phyloP scores from a whole-genome alignment of 805 yeast species.

The Saturnispora sanitii region DNA sequence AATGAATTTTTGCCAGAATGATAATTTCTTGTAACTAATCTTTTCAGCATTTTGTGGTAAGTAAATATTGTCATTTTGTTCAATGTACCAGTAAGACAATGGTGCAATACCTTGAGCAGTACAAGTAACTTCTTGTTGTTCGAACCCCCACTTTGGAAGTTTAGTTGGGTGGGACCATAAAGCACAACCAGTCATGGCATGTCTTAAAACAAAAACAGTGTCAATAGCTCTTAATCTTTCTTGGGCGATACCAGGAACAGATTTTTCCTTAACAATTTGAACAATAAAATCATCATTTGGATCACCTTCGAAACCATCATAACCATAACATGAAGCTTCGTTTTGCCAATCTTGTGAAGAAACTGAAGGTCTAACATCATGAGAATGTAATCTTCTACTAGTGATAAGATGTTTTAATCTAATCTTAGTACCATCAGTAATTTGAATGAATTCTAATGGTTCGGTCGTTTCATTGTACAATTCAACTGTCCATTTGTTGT shows the following conservation, averaged over 20 bases:
- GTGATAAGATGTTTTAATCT: slow-evolving; percentile 53
- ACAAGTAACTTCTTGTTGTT: slow-evolving; percentile 78
- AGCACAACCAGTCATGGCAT: slow-evolving; percentile 71
- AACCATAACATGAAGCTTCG: slow-evolving; percentile 72
- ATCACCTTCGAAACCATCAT: slow-evolving; percentile 68
- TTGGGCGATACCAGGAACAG: slow-evolving; percentile 44
- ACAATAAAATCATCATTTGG: slow-evolving; percentile 76
- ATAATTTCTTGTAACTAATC: slow-evolving; percentile 42
- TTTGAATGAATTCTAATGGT: slow-evolving; percentile 49
- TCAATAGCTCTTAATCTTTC: slow-evolving; percentile 52
- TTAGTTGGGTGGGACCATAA: slow-evolving; percentile 67
- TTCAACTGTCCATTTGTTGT: slow-evolving; percentile 66
- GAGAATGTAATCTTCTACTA: slow-evolving; percentile 66
- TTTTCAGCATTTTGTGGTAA: slow-evolving; percentile 36
- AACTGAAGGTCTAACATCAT: slow-evolving; percentile 74
- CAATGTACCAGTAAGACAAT: slow-evolving; percentile 64
- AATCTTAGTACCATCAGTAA: slow-evolving; percentile 60
- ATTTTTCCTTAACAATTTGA: slow-evolving; percentile 51
- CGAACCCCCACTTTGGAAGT: slow-evolving; percentile 76
- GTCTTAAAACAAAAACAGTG: slow-evolving; percentile 63
- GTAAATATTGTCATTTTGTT: slow-evolving; percentile 48
- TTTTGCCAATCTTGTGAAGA: slow-evolving; percentile 75
- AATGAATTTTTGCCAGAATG: slow-evolving; percentile 48
- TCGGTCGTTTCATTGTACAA: slow-evolving; percentile 51
- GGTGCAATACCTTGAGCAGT: slow-evolving; percentile 58